Conservation (phyloP, 1,284 basidiomycete genomes). For the Tetrapyrgos nigripes region DNA sequence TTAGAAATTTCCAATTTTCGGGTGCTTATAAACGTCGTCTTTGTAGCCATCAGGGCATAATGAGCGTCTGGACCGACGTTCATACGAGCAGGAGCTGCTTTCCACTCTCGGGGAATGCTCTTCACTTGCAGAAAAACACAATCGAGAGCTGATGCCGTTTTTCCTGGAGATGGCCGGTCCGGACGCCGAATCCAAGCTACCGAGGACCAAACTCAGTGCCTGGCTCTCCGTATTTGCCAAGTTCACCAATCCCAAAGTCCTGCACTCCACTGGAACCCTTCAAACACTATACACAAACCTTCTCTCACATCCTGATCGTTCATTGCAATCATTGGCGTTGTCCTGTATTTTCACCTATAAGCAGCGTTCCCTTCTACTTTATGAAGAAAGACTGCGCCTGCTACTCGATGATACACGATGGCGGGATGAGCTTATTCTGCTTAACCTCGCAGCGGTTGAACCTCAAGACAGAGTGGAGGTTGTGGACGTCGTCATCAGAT, state of each 20-base stretch:
- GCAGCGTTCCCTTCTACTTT: constrained; percentile 66
- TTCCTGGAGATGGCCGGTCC: constrained; percentile 69
- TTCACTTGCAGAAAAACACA: constrained; percentile 83
- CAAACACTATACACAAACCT: constrained; percentile 74
- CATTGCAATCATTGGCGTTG: constrained; percentile 81
- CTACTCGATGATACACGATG: constrained; percentile 89
- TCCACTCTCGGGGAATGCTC: constrained; percentile 69
- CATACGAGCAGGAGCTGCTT: constrained; percentile 86
- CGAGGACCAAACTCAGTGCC: constrained; percentile 64
- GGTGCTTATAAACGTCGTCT: not conserved
- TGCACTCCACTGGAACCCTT: constrained; percentile 75
- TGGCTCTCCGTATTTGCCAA: constrained; percentile 92
- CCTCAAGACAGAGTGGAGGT: constrained; percentile 69
- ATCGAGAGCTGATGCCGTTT: constrained; percentile 79
- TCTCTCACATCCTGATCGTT: constrained; percentile 87
- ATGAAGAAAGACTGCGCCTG: constrained; percentile 71
- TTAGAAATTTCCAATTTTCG: no score
- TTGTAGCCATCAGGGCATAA: constrained; percentile 57
- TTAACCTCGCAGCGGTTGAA: constrained; percentile 75
- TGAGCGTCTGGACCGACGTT: constrained; percentile 76
- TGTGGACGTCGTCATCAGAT: constrained; percentile 77
- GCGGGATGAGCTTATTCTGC: constrained; percentile 84
- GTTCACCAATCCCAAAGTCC: constrained; percentile 90
- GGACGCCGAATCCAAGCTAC: constrained; percentile 45
- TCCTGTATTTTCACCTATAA: constrained; percentile 90